A percentile compares a stretch with the other conserved stretches of the same genome.
Conservation (phyloP, 805 yeast genomes). For the Candida multigemmis region DNA sequence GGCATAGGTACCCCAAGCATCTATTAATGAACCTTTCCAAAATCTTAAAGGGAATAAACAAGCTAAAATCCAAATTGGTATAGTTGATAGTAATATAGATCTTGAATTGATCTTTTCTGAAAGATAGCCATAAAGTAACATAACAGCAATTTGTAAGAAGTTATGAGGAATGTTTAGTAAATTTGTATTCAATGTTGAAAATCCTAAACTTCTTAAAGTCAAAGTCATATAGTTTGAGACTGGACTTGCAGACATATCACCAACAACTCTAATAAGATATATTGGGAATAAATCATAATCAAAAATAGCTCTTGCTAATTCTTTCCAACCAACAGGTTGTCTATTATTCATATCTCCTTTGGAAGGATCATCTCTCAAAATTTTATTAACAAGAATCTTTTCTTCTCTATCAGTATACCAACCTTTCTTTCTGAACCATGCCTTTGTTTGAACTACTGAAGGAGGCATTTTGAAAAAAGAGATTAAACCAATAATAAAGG, state of each 20-base stretch:
- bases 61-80: slow-evolving; percentile 22
- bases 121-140: slow-evolving; percentile 25
- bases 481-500: slow-evolving; percentile 42
- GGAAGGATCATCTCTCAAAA: slow-evolving; percentile 18
- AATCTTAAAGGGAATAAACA: slow-evolving; percentile 21
- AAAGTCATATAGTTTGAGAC: slow-evolving; percentile 36
- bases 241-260: slow-evolving; percentile 9
- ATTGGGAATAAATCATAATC: slow-evolving; percentile 20
- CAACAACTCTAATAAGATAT: slow-evolving; percentile 26
- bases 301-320: slow-evolving; percentile 7
- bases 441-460: slow-evolving; percentile 42
- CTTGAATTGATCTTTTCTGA: slow-evolving; percentile 24
- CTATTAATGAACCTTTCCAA: slow-evolving; percentile 31
- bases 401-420: slow-evolving; percentile 17
- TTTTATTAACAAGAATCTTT: slow-evolving; percentile 16
- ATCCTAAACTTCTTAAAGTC: slow-evolving; percentile 27
- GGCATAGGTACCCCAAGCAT: slow-evolving; percentile 35
- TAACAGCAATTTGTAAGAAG: slow-evolving; percentile 22
- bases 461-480: slow-evolving; percentile 45
- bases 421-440: slow-evolving; percentile 38
- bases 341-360: slow-evolving; percentile 22
- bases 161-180: slow-evolving; percentile 13
- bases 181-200: slow-evolving; percentile 12
- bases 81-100: slow-evolving; percentile 13
- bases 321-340: slow-evolving; percentile 12